phyloP scores from a whole-genome alignment of 2,329 filamentous ascomycete species.

The Gremmenia infestans region DNA sequence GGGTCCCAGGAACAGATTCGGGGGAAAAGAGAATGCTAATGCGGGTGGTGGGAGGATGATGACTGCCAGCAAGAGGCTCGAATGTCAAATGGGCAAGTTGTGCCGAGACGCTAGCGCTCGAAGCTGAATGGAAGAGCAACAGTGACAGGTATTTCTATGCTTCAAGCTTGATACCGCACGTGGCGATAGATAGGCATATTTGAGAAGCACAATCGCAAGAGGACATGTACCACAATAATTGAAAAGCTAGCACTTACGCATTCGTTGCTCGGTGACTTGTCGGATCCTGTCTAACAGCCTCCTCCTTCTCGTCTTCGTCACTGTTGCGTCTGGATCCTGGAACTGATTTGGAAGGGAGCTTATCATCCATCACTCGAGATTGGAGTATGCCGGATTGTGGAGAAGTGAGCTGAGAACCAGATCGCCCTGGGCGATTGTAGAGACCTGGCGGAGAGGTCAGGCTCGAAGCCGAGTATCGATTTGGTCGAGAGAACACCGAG shows the following conservation, averaged over 20 bases:
- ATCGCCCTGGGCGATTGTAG: slow-evolving; percentile 67
- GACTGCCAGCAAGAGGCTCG: no score
- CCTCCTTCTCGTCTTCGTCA: slow-evolving; percentile 82
- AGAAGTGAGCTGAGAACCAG: slow-evolving; percentile 75
- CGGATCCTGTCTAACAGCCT: slow-evolving; percentile 63
- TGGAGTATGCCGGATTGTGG: slow-evolving; percentile 62
- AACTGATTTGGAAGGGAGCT: slow-evolving; percentile 76
- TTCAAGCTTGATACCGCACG: background rate
- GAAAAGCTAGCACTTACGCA: slow-evolving; percentile 57
- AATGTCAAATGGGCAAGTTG: background rate
- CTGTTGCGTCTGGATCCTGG: slow-evolving; percentile 86
- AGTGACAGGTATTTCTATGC: no score
- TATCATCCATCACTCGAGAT: slow-evolving; percentile 55
- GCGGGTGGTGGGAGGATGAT: no score
- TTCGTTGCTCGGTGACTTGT: slow-evolving; percentile 69
- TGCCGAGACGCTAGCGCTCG: background rate
- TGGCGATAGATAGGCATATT: background rate
- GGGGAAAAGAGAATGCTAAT: no score
- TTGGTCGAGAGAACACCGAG: slow-evolving; percentile 74
- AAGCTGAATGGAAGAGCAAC: background rate
- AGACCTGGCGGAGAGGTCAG: slow-evolving; percentile 75
- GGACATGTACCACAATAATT: no score
- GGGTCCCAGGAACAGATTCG: no score
- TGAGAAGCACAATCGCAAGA: no score
- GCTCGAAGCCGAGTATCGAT: slow-evolving; percentile 84